Evolutionary conservation across 176 grass and related monocot species (phyloP).

Genomic region (Bothriochloa decipiens): DNA sequence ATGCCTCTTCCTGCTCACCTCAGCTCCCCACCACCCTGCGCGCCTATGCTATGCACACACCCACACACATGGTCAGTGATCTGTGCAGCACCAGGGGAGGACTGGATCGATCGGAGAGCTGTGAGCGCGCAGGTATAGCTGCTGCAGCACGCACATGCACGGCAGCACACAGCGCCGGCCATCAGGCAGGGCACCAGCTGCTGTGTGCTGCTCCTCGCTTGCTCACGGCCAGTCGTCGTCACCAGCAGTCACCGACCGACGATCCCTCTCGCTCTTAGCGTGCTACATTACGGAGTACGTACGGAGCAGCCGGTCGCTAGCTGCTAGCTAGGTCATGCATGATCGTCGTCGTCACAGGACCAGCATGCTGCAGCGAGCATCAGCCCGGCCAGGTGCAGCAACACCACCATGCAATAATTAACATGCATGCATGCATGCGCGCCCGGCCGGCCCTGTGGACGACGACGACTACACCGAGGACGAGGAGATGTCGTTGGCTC

Average conservation of each 20-base stretch:
- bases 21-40: not conserved
- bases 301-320: not conserved
- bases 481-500: constrained; percentile 35
- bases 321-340: not conserved
- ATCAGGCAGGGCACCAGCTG: not conserved
- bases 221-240: not conserved
- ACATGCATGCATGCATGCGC: not conserved
- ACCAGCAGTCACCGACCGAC: not conserved
- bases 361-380: not conserved
- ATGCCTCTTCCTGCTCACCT: not conserved
- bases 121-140: not conserved
- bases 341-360: constrained; percentile 1
- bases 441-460: constrained; percentile 19
- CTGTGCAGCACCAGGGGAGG: constrained; percentile 1
- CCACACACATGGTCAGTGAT: not conserved
- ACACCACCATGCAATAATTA: not conserved
- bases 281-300: not conserved
- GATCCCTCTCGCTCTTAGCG: not conserved
- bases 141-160: not conserved
- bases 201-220: not conserved
- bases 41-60: not conserved
- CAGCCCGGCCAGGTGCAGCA: not conserved
- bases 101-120: not conserved
- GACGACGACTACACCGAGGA: constrained; percentile 32
- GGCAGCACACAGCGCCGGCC: not conserved